Evolutionary conservation across 805 yeast species (phyloP), one percentile per base, ranked within the genome.

Genomic region (Naumovozyma baii): DNA sequence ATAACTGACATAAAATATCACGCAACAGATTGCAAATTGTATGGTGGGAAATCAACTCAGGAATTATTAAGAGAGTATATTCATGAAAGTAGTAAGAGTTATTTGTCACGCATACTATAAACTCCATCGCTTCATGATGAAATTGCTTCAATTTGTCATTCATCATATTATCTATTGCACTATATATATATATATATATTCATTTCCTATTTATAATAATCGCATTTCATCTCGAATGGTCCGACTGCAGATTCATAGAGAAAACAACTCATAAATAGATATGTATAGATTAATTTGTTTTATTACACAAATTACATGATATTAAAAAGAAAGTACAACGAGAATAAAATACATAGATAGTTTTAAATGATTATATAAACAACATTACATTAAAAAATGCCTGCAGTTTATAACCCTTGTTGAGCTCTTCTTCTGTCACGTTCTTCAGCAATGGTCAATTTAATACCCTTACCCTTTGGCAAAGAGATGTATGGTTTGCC

Each of bases 381-480:
- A 10, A 22, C 26, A 22, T 22, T 22, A 22, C 26, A 22, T 22
- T 22, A 22, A 22, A 22, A 7, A 22, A 22, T 22, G n/a, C n/a
- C n/a, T n/a, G 26, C 7, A 22, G 26, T 42, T 69, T 69, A 68
- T 63, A 72, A 69, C 67, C 75, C 76, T 58, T 67, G 70, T 68
- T 76, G 83, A 65, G 90, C 87, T 74, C 95, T 83, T 74, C 94
- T 88, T 79, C 88, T 80, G 84, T 87, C 96, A 75, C 96, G 86
- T 80, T 87, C 96, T 76, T 87, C 96, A 66, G 95, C 76, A 68
- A 87, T 87, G 63, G 90, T 68, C 67, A 87, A 80, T 79, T 87
- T 87, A 72, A 87, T 83, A 83, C 96, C 96, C 81, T 87, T 87
- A 76, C 96, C 96, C 90, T 86, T 87, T 76, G 96, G 96, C 71